phyloP scores from a whole-genome alignment of 805 yeast genomes.

The Grigorovia humatica region DNA sequence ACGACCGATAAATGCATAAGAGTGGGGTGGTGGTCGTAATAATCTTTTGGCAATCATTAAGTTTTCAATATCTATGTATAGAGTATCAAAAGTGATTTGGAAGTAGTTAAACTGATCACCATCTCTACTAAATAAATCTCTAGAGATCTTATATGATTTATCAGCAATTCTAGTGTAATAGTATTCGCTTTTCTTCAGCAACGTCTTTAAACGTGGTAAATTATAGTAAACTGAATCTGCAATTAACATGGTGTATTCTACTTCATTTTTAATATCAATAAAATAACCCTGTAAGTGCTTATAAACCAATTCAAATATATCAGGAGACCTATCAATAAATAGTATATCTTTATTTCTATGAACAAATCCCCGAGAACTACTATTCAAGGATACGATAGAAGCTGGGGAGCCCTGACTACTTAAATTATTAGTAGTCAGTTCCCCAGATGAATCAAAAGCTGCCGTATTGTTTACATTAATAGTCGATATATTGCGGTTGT shows the following conservation, averaged over 20 bases:
- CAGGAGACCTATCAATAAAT: constrained; percentile 66
- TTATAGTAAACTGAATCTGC: constrained; percentile 67
- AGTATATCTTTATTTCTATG: constrained; percentile 23
- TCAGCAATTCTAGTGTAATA: constrained; percentile 50
- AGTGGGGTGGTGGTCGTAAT: constrained; percentile 72
- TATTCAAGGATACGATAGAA: neutral
- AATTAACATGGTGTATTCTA: constrained; percentile 49
- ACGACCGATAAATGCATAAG: constrained; percentile 39
- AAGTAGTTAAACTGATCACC: constrained; percentile 79
- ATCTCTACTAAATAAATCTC: constrained; percentile 39
- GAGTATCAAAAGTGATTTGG: constrained; percentile 46
- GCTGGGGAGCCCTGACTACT: neutral
- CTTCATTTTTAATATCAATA: constrained; percentile 48
- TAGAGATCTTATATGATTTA: constrained; percentile 47
- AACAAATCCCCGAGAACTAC: neutral
- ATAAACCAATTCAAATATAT: constrained; percentile 54
- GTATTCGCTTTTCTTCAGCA: constrained; percentile 44
- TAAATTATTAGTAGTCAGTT: constrained; percentile 6
- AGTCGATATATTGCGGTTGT: constrained; percentile 1
- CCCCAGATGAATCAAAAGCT: neutral
- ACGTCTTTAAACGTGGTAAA: constrained; percentile 43
- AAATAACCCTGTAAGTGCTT: constrained; percentile 75
- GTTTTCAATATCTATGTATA: constrained; percentile 41
- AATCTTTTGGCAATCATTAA: constrained; percentile 32
- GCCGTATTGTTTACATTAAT: neutral